These are phyloP conservation scores for Acer campestre DNA, from an alignment of 345 rosid genomes.

Conservation along the genomic window DNA sequence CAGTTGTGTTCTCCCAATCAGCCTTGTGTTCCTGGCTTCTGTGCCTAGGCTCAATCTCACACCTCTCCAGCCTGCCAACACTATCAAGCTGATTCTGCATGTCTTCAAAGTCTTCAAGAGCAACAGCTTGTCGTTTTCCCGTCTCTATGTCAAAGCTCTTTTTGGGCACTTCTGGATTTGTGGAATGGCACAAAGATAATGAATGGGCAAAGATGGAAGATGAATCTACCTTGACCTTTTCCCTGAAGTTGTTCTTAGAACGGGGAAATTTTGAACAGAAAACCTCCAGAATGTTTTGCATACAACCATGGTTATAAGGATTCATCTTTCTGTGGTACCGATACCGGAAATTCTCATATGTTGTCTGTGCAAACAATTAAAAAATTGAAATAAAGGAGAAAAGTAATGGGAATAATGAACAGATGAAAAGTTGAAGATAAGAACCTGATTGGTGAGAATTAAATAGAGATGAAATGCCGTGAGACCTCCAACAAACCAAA, in stretches of 20 bases:
- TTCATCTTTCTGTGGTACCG: conserved; percentile 68
- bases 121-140: conserved; percentile 59
- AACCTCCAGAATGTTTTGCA: conserved; percentile 40
- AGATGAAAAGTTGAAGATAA: background rate
- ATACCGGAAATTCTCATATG: conserved; percentile 81
- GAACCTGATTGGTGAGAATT: conserved; percentile 79
- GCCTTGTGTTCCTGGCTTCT: conserved; percentile 29
- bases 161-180: conserved; percentile 48
- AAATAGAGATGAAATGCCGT: conserved; percentile 84
- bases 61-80: conserved; percentile 55
- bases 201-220: conserved; percentile 35
- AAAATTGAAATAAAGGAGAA: background rate
- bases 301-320: conserved; percentile 63
- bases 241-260: conserved; percentile 63
- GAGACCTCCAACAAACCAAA: conserved; percentile 96
- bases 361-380: conserved; percentile 59
- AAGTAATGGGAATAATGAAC: conserved; percentile 2
- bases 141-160: conserved; percentile 44
- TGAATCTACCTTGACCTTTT: conserved; percentile 41
- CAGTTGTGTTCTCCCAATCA: conserved; percentile 53
- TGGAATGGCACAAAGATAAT: conserved; percentile 31
- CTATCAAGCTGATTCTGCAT: conserved; percentile 53
- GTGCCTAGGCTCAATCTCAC: conserved; percentile 50
- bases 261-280: conserved; percentile 57
- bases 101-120: conserved; percentile 65